Base-by-base conservation (phyloP, 2,329 filamentous ascomycete genomes). In the Botrytis fragariae region DNA sequence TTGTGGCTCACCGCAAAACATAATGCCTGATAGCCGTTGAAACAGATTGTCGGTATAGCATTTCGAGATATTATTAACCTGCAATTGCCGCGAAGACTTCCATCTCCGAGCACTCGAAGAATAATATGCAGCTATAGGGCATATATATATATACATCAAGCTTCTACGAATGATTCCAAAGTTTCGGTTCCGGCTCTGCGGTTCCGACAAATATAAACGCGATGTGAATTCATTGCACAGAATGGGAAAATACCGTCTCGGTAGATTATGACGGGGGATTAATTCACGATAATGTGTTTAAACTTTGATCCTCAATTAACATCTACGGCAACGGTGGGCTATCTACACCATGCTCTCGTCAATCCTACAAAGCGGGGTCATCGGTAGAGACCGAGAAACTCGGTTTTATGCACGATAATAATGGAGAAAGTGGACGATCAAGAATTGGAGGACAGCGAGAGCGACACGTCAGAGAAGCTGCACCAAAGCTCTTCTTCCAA, bases 401-500 rank as follows among this genome's bases (percentile, higher is more conserved):
- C 65, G 35, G 65, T 68, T 68, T 57, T 29, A 68, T 42, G 65
- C 48, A 68, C 45, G 32, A 54, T 67, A 65, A 65, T 68, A 68
- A 68, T 68, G 48, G 65, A 68, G 48, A 57, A 42, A 68, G 48
- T 68, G 65, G 65, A 51, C 65, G 18, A 57, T 39, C 65, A 68
- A 42, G 48, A 68, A 57, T 68, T 29, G 35, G 25, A 68, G 48
- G 48, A 68, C 65, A 68, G 20, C 65, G 54, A 68, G n/a, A 51
- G 65, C 65, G 65, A 68, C 48, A 68, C 65, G 65, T 68, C 65
- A 68, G 65, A 68, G 65, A 57, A 29, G 25, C 48, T 67, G 48
- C 65, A 57, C 48, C 65, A 51, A 44, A 67, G 22, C 35, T 29
- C 25, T 51, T 39, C 35, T n/a, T 42, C 35, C 65, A 57, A 54